Base-by-base conservation (phyloP, 164 flowering plant species). In the Kingdonia uniflora region DNA sequence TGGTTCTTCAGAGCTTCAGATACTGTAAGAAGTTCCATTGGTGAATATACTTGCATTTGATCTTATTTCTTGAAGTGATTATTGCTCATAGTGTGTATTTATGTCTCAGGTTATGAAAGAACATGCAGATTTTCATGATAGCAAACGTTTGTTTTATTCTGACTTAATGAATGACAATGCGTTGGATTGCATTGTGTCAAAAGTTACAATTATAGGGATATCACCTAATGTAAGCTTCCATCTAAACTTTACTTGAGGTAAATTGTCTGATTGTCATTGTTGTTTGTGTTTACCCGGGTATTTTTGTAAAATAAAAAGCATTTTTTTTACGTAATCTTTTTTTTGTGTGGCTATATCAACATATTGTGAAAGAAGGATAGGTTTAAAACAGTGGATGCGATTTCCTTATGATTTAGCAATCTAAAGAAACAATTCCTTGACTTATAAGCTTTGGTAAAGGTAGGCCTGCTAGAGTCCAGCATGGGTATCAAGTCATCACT, bases 1-100 rank as follows among this genome's bases (percentile, higher is more conserved):
- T 91, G 98, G 98, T 87, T 91, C 58, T 91, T 68, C 55, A 79
- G 80, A 73, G 89, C 91, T 56, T 78, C 70, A 66, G 98, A 91
- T 65, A 91, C 98, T 17, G 98, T 87, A 61, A 71, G 80, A 55
- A 57, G 50, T 11, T 35, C 21, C 15, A 17, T 43, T 2, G 24
- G 23, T 22, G 41, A 33, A 57, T 43, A 48, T 6, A 48, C 20
- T 57, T 0, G 29, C 24, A 20, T 2, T 24, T 52, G 17, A 26
- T 39, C 25, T 52, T 62, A 19, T 55, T 39, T 58, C 24, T 17
- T 41, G 13, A 57, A 29, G 29, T 59, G 19, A 42, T 51, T 42
- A 49, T 14, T 39, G 33, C 51, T 59, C 65, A 47, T 24, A 14
- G 24, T 53, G 55, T 29, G 49, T 35, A 35, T 42, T 5, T 29